phyloP scores from a whole-genome alignment of 2,329 filamentous ascomycete genomes.

The Trichoderma asperellum region DNA sequence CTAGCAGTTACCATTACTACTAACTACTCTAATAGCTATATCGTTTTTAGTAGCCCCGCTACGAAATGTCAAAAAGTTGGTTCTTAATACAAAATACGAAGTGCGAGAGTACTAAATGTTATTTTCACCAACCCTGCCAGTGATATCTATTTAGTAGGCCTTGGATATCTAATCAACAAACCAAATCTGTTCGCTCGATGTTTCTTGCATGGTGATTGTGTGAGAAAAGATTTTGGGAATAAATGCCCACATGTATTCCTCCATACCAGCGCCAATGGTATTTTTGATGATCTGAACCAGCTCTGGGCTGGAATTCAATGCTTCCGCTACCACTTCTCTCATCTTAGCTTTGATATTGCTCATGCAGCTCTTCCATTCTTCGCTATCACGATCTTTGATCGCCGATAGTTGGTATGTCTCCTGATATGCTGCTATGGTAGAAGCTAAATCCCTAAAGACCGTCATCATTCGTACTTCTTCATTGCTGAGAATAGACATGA shows the following conservation, averaged over 20 bases:
- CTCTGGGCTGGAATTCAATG: slow-evolving; percentile 25
- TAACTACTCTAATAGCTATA: neutral
- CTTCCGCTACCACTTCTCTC: slow-evolving; percentile 27
- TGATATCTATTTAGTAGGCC: too few relatives aligned
- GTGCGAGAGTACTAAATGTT: neutral
- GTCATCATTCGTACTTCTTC: slow-evolving; percentile 29
- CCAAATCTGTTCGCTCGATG: slow-evolving; percentile 29
- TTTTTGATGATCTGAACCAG: slow-evolving; percentile 27
- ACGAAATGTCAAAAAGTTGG: neutral
- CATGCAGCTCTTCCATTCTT: slow-evolving; percentile 25
- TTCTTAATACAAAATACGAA: neutral
- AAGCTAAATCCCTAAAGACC: slow-evolving; percentile 18
- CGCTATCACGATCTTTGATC: neutral
- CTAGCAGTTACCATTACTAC: neutral
- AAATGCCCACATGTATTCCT: slow-evolving; percentile 31
- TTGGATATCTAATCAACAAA: slow-evolving; percentile 26
- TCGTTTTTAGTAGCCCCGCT: neutral
- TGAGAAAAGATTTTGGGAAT: slow-evolving; percentile 32
- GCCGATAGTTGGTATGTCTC: slow-evolving; percentile 8
- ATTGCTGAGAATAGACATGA: slow-evolving; percentile 24
- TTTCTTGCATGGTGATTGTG: slow-evolving; percentile 12
- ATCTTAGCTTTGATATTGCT: slow-evolving; percentile 22
- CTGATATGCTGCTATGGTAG: slow-evolving; percentile 11
- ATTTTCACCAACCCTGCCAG: neutral
- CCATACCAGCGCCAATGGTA: slow-evolving; percentile 29